Evolutionary conservation across 2,329 filamentous ascomycete species (phyloP).

Genomic region (Ascochyta clinopodiicola): DNA sequence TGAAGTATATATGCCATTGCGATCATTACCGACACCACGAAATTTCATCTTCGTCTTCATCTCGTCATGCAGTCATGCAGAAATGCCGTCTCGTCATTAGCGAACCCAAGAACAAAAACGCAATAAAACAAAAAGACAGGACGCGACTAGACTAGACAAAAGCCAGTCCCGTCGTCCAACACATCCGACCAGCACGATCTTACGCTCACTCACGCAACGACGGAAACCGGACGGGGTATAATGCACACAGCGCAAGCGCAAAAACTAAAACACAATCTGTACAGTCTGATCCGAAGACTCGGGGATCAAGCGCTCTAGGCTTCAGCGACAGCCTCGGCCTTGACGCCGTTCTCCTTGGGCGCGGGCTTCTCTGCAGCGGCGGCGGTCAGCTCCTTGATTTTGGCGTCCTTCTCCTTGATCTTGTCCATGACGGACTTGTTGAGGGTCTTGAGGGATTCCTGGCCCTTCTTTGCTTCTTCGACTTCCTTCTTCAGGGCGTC

Average conservation of each 20-base stretch:
- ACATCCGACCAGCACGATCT: conserved; percentile 22
- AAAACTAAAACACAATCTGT: conserved; percentile 17
- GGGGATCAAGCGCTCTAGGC: conserved; percentile 2
- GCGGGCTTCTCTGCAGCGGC: conserved; percentile 4
- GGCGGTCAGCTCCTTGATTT: conserved; percentile 21
- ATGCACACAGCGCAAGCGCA: conserved; percentile 9
- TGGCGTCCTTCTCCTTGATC: conserved; percentile 26
- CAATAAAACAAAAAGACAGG: not conserved
- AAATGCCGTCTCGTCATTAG: conserved; percentile 11
- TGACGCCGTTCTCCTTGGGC: conserved; percentile 15
- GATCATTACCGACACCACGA: conserved; percentile 1
- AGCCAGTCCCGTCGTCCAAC: conserved; percentile 1
- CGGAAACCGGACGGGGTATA: conserved; percentile 21
- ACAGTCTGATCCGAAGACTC: conserved; percentile 1
- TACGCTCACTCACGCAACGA: conserved; percentile 20
- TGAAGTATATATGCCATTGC: conserved; percentile 2
- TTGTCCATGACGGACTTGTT: conserved; percentile 25
- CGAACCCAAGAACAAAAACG: not conserved
- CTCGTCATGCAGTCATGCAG: conserved; percentile 8
- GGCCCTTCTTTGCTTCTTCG: conserved; percentile 23
- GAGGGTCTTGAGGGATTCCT: conserved; percentile 24
- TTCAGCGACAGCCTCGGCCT: conserved; percentile 10
- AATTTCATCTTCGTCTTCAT: not conserved
- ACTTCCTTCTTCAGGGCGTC: conserved; percentile 26
- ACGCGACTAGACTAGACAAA: not conserved